Evolutionary conservation across 2,329 filamentous ascomycete genomes (phyloP), one percentile per base, ranked within the genome.

Genomic region (Ophiostoma piceae): DNA sequence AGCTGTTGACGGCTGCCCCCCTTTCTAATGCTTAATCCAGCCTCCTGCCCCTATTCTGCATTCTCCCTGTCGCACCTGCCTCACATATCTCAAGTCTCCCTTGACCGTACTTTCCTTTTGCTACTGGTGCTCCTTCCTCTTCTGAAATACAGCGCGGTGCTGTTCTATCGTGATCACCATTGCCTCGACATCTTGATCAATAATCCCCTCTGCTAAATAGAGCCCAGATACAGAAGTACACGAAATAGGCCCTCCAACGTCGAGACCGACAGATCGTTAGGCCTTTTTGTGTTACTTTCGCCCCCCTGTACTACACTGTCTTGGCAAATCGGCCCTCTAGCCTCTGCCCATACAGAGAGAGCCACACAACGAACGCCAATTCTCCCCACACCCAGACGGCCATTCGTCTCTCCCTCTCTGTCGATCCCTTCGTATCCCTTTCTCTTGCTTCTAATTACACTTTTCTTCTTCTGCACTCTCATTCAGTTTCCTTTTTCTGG

Each of bases 371-470:
- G 39, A 19, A 32, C 22, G 14, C 37, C 35, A 26, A 43, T 62
- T 51, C 67, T 39, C 66, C 67, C 69, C 69, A 70, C 66, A 70
- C 41, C 19, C 66, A 66, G 43, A n/a, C 29, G 29, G 39, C n/a
- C 41, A 62, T 70, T 62, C 57, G 35, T 51, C 47, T 67, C 67
- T 70, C 64, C 35, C 54, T 64, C 57, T 62, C 67, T 64, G 69
- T 70, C 60, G 67, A 70, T 71, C 69, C 19, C 43, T 68, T 67
- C 62, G 54, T 62, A 64, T 67, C 65, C 47, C 68, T 66, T 71
- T 66, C 68, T 51, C 32, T 37, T 66, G 66, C 19, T 47, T 68
- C 60, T 57, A 54, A 57, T 67, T 69, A 51, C 64, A 29, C 39
- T 26, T 43, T 64, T 43, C 47, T 67, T 54, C 39, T 22, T 64